Percentiles rank a stretch among this genome's conserved stretches.
These are phyloP conservation scores for Apocynum venetum DNA, from an alignment of 257 asterid species.

Conservation along the genomic window DNA sequence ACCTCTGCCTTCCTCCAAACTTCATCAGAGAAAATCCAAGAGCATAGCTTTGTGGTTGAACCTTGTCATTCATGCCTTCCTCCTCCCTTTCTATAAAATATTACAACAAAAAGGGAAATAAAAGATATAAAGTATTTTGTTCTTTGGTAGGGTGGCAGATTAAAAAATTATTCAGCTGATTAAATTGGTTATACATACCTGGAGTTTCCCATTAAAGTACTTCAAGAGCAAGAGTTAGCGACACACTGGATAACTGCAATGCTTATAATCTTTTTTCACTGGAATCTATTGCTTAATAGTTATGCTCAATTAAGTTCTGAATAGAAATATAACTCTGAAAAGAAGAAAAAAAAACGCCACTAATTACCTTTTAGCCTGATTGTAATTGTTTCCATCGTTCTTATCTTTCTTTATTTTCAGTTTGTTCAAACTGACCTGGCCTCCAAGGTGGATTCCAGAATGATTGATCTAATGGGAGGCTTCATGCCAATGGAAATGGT, in stretches of 20 bases:
- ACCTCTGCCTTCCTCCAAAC: neutral
- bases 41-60: neutral
- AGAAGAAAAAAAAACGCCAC: neutral
- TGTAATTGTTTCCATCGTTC: neutral
- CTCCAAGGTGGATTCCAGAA: conserved; percentile 35
- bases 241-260: neutral
- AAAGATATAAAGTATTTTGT: neutral
- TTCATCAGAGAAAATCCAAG: neutral
- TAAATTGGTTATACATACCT: neutral
- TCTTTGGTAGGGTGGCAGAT: neutral
- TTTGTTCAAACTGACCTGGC: conserved; percentile 79
- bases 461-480: conserved; percentile 53
- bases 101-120: neutral
- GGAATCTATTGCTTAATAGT: neutral
- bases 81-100: neutral
- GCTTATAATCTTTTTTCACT: neutral
- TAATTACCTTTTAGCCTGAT: neutral
- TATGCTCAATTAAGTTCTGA: neutral
- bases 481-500: conserved; percentile 78
- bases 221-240: neutral
- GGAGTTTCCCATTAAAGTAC: neutral
- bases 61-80: neutral
- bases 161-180: neutral
- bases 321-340: neutral
- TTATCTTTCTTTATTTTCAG: conserved; percentile 38